Evolutionary conservation across 306 rosid species (phyloP).

Genomic region (Lathyrus oleraceus): DNA sequence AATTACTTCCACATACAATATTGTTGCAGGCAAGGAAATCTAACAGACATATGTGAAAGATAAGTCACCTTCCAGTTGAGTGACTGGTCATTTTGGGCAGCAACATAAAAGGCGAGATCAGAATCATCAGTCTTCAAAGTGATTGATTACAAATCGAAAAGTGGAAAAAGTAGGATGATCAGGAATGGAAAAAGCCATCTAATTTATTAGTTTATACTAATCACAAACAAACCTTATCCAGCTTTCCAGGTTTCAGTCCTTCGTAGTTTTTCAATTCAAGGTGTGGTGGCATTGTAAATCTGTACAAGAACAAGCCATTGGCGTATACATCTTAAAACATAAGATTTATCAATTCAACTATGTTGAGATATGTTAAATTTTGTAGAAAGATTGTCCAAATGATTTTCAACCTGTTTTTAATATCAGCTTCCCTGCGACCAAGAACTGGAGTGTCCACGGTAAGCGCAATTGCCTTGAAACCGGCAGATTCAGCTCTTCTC

Average conservation of each 20-base stretch:
- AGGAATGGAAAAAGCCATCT: not conserved
- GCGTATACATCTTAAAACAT: not conserved
- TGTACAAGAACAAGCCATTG: slow-evolving; percentile 8
- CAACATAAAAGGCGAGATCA: slow-evolving; percentile 62
- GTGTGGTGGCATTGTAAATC: not conserved
- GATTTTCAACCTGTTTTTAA: slow-evolving; percentile 74
- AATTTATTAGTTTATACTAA: slow-evolving; percentile 16
- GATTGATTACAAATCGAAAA: not conserved
- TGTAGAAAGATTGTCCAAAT: not conserved
- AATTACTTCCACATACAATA: slow-evolving; percentile 29
- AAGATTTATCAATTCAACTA: not conserved
- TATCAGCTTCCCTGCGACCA: slow-evolving; percentile 92
- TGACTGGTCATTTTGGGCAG: slow-evolving; percentile 45
- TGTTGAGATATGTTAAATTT: not conserved
- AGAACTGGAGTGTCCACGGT: slow-evolving; percentile 89
- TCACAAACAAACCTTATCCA: slow-evolving; percentile 39
- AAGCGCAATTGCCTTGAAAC: slow-evolving; percentile 93
- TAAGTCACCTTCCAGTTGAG: slow-evolving; percentile 17
- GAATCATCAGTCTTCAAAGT: slow-evolving; percentile 66
- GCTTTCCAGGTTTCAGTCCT: slow-evolving; percentile 42
- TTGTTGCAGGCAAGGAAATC: slow-evolving; percentile 11
- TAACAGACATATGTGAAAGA: not conserved
- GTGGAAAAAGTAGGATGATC: slow-evolving; percentile 2
- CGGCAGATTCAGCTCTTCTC: slow-evolving; percentile 93
- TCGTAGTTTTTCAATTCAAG: not conserved